Conservation (phyloP, 139 green algal genomes). For the Chlamydomonas sphaeroides region DNA sequence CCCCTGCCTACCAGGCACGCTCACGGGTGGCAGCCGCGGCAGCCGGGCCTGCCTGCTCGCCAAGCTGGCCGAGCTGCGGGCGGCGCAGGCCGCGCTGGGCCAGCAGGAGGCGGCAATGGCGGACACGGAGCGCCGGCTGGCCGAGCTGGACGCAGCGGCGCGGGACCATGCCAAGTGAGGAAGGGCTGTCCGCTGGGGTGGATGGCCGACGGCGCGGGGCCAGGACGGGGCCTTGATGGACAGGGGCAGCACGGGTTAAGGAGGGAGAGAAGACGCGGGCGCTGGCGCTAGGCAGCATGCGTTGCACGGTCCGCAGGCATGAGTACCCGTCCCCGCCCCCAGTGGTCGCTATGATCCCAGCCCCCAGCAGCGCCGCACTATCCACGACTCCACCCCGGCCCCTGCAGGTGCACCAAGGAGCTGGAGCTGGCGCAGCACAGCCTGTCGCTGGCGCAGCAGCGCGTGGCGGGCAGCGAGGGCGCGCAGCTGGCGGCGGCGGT, state of each 20-base stretch:
- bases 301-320: too few species aligned
- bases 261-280: too few species aligned
- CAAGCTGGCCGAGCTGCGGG: slow-evolving; percentile 75
- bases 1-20: too few species aligned
- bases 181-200: too few species aligned
- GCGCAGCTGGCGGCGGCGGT: slow-evolving; percentile 75
- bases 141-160: slow-evolving; percentile 44
- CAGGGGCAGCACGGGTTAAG: too few species aligned
- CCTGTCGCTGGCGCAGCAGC: slow-evolving; percentile 77
- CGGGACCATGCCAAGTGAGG: slow-evolving; percentile 68
- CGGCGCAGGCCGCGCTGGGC: slow-evolving; percentile 67
- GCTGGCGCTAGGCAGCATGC: too few species aligned
- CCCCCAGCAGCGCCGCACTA: too few species aligned
- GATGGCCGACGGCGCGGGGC: too few species aligned
- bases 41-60: slow-evolving; percentile 66
- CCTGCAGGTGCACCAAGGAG: slow-evolving; percentile 75
- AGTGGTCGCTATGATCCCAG: too few species aligned
- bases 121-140: slow-evolving; percentile 50
- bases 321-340: too few species aligned
- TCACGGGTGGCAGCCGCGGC: slow-evolving; percentile 81
- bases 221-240: too few species aligned
- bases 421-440: slow-evolving; percentile 79
- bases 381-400: too few species aligned
- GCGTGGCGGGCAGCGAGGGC: slow-evolving; percentile 71
- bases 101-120: slow-evolving; percentile 44